These are phyloP conservation scores for Ceratobasidium sp. DNA, from an alignment of 1,284 basidiomycete species.

Conservation along the genomic window DNA sequence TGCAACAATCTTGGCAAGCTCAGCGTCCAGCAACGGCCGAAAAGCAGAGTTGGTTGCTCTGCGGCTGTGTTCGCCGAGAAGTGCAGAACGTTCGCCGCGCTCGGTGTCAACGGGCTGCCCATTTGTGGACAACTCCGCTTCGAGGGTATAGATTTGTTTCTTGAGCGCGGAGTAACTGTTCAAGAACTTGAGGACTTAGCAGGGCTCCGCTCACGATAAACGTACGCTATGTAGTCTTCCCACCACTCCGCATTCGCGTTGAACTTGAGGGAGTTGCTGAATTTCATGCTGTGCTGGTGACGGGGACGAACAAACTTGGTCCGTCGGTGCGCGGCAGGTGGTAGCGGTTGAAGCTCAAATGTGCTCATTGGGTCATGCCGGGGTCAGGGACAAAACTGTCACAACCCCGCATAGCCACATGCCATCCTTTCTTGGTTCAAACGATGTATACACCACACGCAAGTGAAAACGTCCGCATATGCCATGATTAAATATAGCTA, in stretches of 20 bases:
- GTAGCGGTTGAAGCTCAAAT: conserved; percentile 27
- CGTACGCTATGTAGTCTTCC: conserved; percentile 88
- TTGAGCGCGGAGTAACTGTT: conserved; percentile 84
- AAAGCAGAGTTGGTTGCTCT: conserved; percentile 62
- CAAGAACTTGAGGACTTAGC: background rate
- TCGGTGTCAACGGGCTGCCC: conserved; percentile 64
- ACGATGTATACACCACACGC: background rate
- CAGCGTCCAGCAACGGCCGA: conserved; percentile 77
- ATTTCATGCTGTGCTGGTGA: conserved; percentile 45
- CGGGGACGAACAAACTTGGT: background rate
- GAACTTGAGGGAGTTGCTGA: conserved; percentile 81
- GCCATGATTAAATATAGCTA: conserved; percentile 31
- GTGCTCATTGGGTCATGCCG: conserved; percentile 14
- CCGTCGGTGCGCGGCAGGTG: background rate
- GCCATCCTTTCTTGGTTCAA: background rate
- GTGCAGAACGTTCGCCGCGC: conserved; percentile 64
- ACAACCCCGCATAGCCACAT: conserved; percentile 22
- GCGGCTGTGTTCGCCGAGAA: conserved; percentile 58
- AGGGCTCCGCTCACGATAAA: conserved; percentile 41
- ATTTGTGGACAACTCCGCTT: conserved; percentile 63
- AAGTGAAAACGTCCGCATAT: conserved; percentile 1
- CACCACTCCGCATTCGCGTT: conserved; percentile 96
- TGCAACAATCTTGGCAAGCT: conserved; percentile 79
- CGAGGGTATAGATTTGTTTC: conserved; percentile 85
- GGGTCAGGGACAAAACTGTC: conserved; percentile 21